A percentile compares a stretch with the other conserved stretches of the same genome.
Conservation (phyloP, 805 yeast genomes). For the Ogataea parapolymorpha region DNA sequence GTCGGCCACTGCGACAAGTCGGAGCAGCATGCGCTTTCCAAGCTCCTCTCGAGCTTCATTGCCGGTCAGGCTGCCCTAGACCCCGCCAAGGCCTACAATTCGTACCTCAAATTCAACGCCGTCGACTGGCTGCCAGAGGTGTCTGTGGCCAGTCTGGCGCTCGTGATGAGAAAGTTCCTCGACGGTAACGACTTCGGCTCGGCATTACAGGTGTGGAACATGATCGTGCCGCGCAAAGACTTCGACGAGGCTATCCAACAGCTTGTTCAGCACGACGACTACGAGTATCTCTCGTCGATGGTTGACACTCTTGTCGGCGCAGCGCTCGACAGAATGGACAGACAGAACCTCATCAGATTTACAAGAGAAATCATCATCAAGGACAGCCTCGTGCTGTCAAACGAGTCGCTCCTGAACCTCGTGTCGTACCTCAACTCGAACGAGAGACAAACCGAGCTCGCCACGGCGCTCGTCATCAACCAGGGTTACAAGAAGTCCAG, state of each 20-base stretch:
- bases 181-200: slow-evolving; percentile 21
- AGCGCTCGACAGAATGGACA: slow-evolving; percentile 21
- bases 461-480: slow-evolving; percentile 26
- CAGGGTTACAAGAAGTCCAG: slow-evolving; percentile 31
- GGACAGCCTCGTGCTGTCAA: slow-evolving; percentile 24
- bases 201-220: slow-evolving; percentile 32
- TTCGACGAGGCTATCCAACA: slow-evolving; percentile 25
- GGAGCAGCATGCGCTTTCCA: slow-evolving; percentile 15
- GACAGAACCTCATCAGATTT: slow-evolving; percentile 25
- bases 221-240: slow-evolving; percentile 30
- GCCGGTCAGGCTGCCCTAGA: slow-evolving; percentile 26
- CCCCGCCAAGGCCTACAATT: slow-evolving; percentile 26
- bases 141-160: slow-evolving; percentile 24
- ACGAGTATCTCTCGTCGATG: slow-evolving; percentile 16
- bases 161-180: slow-evolving; percentile 24
- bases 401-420: slow-evolving; percentile 23
- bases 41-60: slow-evolving; percentile 27
- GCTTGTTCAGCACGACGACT: slow-evolving; percentile 16
- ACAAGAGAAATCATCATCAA: slow-evolving; percentile 31
- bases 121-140: slow-evolving; percentile 35
- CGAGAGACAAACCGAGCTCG: slow-evolving; percentile 17
- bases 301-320: slow-evolving; percentile 24
- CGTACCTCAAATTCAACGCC: slow-evolving; percentile 28
- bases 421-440: slow-evolving; percentile 24
- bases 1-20: slow-evolving; percentile 26